Percentiles rank a stretch among this genome's conserved stretches.
Evolutionary conservation across 768 basidiomycete genomes (phyloP).

Genomic region (Russula dissimulans): DNA sequence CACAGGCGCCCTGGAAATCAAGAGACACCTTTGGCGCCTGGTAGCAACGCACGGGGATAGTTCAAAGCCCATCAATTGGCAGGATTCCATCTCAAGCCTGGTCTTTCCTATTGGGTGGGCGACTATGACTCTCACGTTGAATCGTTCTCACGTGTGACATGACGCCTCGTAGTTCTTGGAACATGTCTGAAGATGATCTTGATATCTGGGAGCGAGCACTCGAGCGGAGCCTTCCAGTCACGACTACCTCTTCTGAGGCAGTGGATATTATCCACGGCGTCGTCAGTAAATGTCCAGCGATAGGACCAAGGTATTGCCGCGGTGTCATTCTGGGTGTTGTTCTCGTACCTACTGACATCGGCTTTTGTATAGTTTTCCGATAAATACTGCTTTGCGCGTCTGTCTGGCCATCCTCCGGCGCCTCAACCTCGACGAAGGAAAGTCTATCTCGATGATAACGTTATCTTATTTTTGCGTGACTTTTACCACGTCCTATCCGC

Average conservation of each 20-base stretch:
- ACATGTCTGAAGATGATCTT: slow-evolving; percentile 9
- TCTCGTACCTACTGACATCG: background rate
- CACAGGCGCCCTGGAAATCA: slow-evolving; percentile 1
- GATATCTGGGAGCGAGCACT: slow-evolving; percentile 9
- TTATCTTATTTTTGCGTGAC: background rate
- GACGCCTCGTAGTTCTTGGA: slow-evolving; percentile 3
- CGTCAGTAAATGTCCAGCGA: background rate
- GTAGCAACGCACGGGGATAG: background rate
- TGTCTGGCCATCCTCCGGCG: slow-evolving; percentile 1
- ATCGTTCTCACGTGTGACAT: background rate
- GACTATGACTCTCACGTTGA: background rate
- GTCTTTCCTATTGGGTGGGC: slow-evolving; percentile 7
- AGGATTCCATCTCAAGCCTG: background rate
- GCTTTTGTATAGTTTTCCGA: background rate
- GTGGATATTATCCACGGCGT: background rate
- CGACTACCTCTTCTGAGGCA: background rate
- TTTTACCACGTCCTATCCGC: slow-evolving; percentile 5
- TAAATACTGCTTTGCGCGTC: slow-evolving; percentile 1
- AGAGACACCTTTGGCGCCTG: slow-evolving; percentile 10
- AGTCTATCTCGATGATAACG: background rate
- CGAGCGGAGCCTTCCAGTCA: background rate
- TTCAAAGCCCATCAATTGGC: background rate
- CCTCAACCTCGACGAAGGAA: background rate
- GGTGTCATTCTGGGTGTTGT: background rate
- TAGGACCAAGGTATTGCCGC: slow-evolving; percentile 1